Base-by-base conservation (phyloP, 2,329 filamentous ascomycete genomes). In the Purpureocillium lavendulum region DNA sequence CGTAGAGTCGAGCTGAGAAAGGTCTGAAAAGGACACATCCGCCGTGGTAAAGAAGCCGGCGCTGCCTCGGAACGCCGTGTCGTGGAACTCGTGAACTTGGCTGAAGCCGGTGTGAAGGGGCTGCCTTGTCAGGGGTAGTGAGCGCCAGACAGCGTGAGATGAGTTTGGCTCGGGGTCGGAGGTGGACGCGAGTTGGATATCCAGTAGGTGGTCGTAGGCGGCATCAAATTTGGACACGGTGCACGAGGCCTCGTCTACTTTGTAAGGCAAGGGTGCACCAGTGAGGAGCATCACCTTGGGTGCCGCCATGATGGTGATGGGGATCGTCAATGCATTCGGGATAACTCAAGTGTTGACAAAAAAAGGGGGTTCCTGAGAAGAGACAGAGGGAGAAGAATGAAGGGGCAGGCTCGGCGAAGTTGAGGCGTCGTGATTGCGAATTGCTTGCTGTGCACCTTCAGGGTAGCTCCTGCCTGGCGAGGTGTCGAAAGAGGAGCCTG, bases 81-180 rank as follows among this genome's bases (percentile, higher is more conserved):
- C 41, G 33, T 50, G 45, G 32, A 65, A 50, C 43, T 59, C 55
- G 46, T 71, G 66, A 11, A 56, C 56, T 44, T 75, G 74, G n/a
- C 72, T 75, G 51, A 75, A 64, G 21, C 74, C 71, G 0, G 72
- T 73, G 7, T 59, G 59, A 4, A 78, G 55, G 30, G 65, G 64
- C n/a, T 61, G 54, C 34, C 58, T 63, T 14, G 62, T 53, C 1
- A 79, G 52, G 1, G 73, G 64, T 7, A 81, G 61, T 5, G 69
- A 73, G 34, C 77, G 67, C 77, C 77, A 82, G 26, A 62, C 56
- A 3, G 67, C 61, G 16, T 60, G 49, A 28, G 34, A 58, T 34
- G 73, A 57, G 3, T 65, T 55, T 15, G 24, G 35, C 9, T 37
- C 33, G 14, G 18, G 36, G 7, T 30, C 14, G 13, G 26, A 4